A percentile compares a stretch with the other conserved stretches of the same genome.
Conservation (phyloP, 2,329 filamentous ascomycete genomes). For the Aschersonia sp. region DNA sequence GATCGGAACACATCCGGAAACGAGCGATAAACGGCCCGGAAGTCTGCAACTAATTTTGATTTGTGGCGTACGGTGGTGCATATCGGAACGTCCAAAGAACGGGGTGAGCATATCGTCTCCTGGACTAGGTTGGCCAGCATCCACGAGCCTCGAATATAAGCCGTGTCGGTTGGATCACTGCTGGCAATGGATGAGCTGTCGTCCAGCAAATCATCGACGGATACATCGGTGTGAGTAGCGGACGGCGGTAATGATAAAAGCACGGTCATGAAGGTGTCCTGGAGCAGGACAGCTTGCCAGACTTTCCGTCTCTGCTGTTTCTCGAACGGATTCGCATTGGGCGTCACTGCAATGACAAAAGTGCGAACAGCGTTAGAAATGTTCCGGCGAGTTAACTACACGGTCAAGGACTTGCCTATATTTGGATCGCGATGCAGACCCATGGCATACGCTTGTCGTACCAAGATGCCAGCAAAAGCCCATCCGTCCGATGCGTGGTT, state of each 20-base stretch:
- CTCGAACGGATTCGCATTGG: constrained; percentile 51
- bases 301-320: constrained; percentile 68
- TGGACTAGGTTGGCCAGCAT: constrained; percentile 66
- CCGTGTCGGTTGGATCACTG: constrained; percentile 49
- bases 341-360: constrained; percentile 30
- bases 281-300: constrained; percentile 68
- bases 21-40: constrained; percentile 55
- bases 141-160: constrained; percentile 65
- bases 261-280: constrained; percentile 71
- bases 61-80: constrained; percentile 55
- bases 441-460: constrained; percentile 70
- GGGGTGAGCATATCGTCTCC: constrained; percentile 59
- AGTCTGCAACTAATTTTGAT: constrained; percentile 53
- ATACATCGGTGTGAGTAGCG: constrained; percentile 66
- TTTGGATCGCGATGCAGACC: constrained; percentile 68
- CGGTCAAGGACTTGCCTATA: constrained; percentile 30
- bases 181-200: constrained; percentile 42
- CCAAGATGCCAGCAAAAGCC: constrained; percentile 65
- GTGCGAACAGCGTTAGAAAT: too few relatives aligned
- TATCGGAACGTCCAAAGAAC: constrained; percentile 59
- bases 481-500: constrained; percentile 74
- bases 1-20: constrained; percentile 58
- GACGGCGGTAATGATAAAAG: constrained; percentile 63
- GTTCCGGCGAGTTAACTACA: too few relatives aligned
- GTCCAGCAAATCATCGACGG: constrained; percentile 57